Base-by-base conservation (phyloP, 148 eudicot species). In the Persicaria tinctoria region DNA sequence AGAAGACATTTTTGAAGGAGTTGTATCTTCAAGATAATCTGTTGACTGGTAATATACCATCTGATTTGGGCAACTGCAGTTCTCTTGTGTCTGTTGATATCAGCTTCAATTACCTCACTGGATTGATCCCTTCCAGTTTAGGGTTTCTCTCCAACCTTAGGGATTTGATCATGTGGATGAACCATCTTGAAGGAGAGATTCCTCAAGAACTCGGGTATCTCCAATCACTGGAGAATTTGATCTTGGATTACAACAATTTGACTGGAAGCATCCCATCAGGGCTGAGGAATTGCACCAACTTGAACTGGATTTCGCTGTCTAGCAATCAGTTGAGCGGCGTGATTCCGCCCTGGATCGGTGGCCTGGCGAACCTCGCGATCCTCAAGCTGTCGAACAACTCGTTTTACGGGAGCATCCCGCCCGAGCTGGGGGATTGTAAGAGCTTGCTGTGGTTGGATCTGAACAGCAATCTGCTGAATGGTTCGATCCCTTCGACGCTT, bases 361-460 rank as follows among this genome's bases (percentile, higher is more conserved):
- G 51, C 2, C 78, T 93, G 80, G 49, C 75, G 8, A 89, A 85
- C 50, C 81, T 93, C 0, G 94, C 98, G 0, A 89, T 93, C 66
- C 85, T 93, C 16, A 91, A 91, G 79, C 97, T 93, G 2, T 84
- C 91, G 0, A 91, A 86, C 68, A 93, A 93, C 82, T 93, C 90
- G 0, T 76, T 93, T 55, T 74, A 86, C 6, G 98, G 98, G 4
- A 75, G 53, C 17, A 82, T 93, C 12, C 97, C 98, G 3, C 51
- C 85, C 0, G 97, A 93, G 87, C 76, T 93, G 13, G 98, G 98
- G 16, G 87, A 93, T 55, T 93, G 98, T 76, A 80, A 72, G 75
- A 93, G 93, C 78, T 79, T 93, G 84, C 56, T 93, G 53, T 93
- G 98, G 98, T 78, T 93, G 84, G 98, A 93, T 83, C 85, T 91